Evolutionary conservation across 2,329 filamentous ascomycete species (phyloP), one percentile per base, ranked within the genome.

Genomic region (Trichoderma polysporum): DNA sequence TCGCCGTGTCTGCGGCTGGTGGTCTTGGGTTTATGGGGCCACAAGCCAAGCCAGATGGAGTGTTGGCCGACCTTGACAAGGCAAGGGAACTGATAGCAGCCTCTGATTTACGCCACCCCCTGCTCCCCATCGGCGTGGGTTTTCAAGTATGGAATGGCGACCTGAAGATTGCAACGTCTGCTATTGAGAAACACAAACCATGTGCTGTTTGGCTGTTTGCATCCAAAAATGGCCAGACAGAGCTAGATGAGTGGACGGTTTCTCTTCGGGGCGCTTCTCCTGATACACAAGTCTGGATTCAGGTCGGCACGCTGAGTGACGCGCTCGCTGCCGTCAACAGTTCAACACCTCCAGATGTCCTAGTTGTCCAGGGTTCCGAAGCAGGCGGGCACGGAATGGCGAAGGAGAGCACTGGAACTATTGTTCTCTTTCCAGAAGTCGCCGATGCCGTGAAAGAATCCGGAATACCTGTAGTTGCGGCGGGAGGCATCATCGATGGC

Each of bases 1-100:
- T 88, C 35, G 84, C 87, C 50, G 83, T 91, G 15, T 88, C 89
- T 65, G 90, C 90, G 70, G 89, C 91, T 7, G 91, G 91, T 19
- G 91, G 91, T 0, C 82, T 92, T 1, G 85, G 82, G 12, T 84
- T 83, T 70, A 77, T 83, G 53, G 82, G 79, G 2, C 78, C 78
- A 0, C 78, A 72, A 10, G 74, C 70, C 2, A 79, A 77, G n/a
- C 71, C 80, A 0, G 70, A 75, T 10, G 74, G 74, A 37, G 75
- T 74, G 0, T 66, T 68, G 2, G 68, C 62, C 15, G 77, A 80
- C 41, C 70, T 81, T 4, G 73, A 73, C n/a, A 69, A 72, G 6
- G 73, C 74, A 0, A 68, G 71, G 15, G 60, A 72, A 41, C 47
- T 77, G 5, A 27, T 75, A 10, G 73, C 29, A 12, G 71, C 52